Evolutionary conservation across 2,329 filamentous ascomycete species (phyloP).

Genomic region (Epichloe bromicola): DNA sequence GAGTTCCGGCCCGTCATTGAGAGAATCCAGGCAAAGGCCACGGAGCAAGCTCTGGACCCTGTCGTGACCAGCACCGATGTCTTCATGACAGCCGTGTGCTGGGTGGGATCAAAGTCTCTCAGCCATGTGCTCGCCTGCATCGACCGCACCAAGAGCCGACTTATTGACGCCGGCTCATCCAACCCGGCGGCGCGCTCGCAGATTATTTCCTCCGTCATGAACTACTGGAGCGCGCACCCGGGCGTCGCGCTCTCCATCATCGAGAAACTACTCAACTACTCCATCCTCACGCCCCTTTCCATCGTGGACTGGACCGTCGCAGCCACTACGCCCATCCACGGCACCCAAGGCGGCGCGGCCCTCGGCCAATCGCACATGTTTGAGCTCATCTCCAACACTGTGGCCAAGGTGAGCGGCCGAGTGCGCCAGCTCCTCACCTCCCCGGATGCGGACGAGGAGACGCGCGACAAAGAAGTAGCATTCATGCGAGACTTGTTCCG

Average conservation of each 20-base stretch:
- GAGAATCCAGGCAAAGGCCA: constrained; percentile 67
- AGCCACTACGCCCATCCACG: constrained; percentile 35
- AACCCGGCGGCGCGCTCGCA: constrained; percentile 70
- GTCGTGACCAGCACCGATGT: constrained; percentile 82
- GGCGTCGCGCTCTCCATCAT: constrained; percentile 86
- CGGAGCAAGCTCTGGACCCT: constrained; percentile 59
- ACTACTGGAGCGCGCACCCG: constrained; percentile 87
- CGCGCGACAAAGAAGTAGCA: constrained; percentile 53
- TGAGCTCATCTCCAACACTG: constrained; percentile 80
- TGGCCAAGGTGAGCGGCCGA: constrained; percentile 78
- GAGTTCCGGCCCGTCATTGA: constrained; percentile 75
- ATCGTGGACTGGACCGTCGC: constrained; percentile 85
- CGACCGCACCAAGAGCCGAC: constrained; percentile 81
- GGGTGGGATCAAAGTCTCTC: constrained; percentile 85
- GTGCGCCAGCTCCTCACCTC: constrained; percentile 66
- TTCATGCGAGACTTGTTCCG: constrained; percentile 71
- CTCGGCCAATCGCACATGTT: constrained; percentile 76
- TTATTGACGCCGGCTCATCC: constrained; percentile 63
- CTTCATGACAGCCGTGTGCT: constrained; percentile 87
- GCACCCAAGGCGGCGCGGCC: constrained; percentile 43
- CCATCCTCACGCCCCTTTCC: constrained; percentile 72
- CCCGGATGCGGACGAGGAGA: constrained; percentile 49
- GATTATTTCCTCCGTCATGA: constrained; percentile 80
- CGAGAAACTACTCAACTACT: constrained; percentile 95
- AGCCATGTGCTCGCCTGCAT: constrained; percentile 94